Evolutionary conservation across 768 basidiomycete genomes (phyloP), one percentile per base, ranked within the genome.

Genomic region (Dictyophora rubrovolvata): DNA sequence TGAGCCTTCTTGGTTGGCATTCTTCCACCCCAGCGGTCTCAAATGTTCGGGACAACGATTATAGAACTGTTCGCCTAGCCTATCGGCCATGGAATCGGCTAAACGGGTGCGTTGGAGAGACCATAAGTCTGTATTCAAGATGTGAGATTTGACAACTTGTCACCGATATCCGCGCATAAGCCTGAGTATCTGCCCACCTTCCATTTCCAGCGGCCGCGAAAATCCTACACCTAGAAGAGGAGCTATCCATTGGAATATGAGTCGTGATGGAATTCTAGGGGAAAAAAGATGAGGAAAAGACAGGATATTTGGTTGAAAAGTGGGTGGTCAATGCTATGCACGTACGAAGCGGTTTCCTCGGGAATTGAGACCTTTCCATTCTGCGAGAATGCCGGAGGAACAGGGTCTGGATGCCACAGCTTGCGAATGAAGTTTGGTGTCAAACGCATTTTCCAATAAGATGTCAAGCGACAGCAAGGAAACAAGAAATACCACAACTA

Each of bases 151-250:
- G 54, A 42, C 12, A 36, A 17, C 1, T 37, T 2, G 17, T 14
- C 12, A 53, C 14, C 21, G 53, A 14, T 4, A 17, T 60, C 2
- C 18, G 55, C 55, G 21, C 22, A 17, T 22, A 18, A 34, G 18
- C 9, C n/a, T 35, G 9, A 22, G 1, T 11, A 10, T 37, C 17
- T 36, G 54, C 59, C 7, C 37, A 80, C 83, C 83, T 49, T 84
- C 81, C 65, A 77, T 74, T 69, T 81, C 72, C 10, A 83, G 63
- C 0, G 82, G 82, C 53, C 83, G 72, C 11, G 80, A 77, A 64
- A 78, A 85, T 1, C 83, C 83, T 14, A 84, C 81, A 33, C 71
- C 69, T 5, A 84, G 71, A 61, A 85, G 76, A 1, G 81, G 74
- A 23, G 69, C 70, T 8, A 84, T 65, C 82, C 83, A 84, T n/a